Percentiles rank a stretch among this genome's conserved stretches.
Evolutionary conservation across 1,284 basidiomycete genomes (phyloP).

Genomic region (Anthracocystis walkeri): DNA sequence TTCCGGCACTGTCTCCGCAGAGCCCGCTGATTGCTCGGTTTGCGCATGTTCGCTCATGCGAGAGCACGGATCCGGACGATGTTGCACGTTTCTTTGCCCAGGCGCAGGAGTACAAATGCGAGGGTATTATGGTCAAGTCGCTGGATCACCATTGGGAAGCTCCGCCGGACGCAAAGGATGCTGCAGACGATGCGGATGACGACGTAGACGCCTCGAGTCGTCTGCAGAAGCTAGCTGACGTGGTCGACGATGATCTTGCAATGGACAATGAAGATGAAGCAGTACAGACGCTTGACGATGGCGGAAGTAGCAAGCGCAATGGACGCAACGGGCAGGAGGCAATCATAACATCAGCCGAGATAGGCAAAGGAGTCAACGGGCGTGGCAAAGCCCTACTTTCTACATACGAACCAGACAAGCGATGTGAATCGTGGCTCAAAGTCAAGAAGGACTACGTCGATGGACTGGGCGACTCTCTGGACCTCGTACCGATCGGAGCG

Average conservation of each 20-base stretch:
- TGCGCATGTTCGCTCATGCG: constrained; percentile 81
- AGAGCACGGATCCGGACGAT: constrained; percentile 76
- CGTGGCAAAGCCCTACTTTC: constrained; percentile 80
- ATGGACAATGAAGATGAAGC: constrained; percentile 56
- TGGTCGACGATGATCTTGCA: constrained; percentile 57
- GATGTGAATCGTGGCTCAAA: constrained; percentile 70
- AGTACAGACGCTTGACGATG: constrained; percentile 27
- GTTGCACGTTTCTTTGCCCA: constrained; percentile 83
- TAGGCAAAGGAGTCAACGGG: constrained; percentile 58
- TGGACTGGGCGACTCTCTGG: constrained; percentile 73
- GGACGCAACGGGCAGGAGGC: background rate
- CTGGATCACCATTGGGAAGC: constrained; percentile 68
- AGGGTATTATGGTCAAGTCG: constrained; percentile 94
- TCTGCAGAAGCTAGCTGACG: constrained; percentile 56
- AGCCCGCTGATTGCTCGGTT: constrained; percentile 76
- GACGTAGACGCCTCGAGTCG: constrained; percentile 52
- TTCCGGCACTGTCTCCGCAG: constrained; percentile 69
- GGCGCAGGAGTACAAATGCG: constrained; percentile 84
- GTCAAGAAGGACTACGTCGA: constrained; percentile 81
- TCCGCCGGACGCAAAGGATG: constrained; percentile 65
- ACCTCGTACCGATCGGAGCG: constrained; percentile 71
- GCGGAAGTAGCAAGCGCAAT: background rate
- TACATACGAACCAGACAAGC: constrained; percentile 82
- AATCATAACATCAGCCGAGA: constrained; percentile 5
- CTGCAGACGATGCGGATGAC: constrained; percentile 5